phyloP scores from a whole-genome alignment of 352 stramenopile genomes.

The Phytophthora capsici region DNA sequence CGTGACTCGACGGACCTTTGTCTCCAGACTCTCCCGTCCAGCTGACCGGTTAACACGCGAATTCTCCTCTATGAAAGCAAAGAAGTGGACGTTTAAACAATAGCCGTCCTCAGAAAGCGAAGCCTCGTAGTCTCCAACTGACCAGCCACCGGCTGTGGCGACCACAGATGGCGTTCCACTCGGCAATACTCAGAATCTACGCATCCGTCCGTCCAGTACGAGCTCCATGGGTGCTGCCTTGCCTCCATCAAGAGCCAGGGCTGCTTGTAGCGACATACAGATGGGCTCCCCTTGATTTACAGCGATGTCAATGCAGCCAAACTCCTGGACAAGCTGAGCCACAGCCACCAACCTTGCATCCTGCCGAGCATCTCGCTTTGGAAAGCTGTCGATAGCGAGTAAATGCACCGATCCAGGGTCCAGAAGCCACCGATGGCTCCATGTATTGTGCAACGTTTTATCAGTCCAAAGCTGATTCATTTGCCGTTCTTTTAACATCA shows the following conservation, averaged over 20 bases:
- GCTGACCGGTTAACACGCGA: not conserved
- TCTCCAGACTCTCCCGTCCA: not conserved
- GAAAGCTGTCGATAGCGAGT: not conserved
- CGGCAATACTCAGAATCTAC: slow-evolving; percentile 36
- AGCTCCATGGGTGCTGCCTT: slow-evolving; percentile 20
- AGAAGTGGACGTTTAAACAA: slow-evolving; percentile 12
- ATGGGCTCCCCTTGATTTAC: slow-evolving; percentile 8
- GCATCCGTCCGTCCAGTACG: not conserved
- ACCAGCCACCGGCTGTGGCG: slow-evolving; percentile 17
- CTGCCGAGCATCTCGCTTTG: not conserved
- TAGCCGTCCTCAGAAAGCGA: not conserved
- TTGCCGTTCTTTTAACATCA: slow-evolving; percentile 1
- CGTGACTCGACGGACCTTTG: not conserved
- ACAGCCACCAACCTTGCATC: slow-evolving; percentile 9
- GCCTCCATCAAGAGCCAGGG: slow-evolving; percentile 3
- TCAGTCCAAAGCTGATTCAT: not conserved
- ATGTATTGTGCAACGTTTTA: slow-evolving; percentile 6
- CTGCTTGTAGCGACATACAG: slow-evolving; percentile 18
- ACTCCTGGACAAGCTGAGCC: slow-evolving; percentile 13
- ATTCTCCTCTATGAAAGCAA: not conserved
- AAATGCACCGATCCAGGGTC: slow-evolving; percentile 21
- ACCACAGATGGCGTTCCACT: slow-evolving; percentile 24
- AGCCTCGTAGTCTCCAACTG: slow-evolving; percentile 17
- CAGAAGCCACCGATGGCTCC: slow-evolving; percentile 34
- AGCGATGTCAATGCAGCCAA: slow-evolving; percentile 25